phyloP scores from a whole-genome alignment of 2,329 filamentous ascomycete species.

The Rhexocercosporidium sp. region DNA sequence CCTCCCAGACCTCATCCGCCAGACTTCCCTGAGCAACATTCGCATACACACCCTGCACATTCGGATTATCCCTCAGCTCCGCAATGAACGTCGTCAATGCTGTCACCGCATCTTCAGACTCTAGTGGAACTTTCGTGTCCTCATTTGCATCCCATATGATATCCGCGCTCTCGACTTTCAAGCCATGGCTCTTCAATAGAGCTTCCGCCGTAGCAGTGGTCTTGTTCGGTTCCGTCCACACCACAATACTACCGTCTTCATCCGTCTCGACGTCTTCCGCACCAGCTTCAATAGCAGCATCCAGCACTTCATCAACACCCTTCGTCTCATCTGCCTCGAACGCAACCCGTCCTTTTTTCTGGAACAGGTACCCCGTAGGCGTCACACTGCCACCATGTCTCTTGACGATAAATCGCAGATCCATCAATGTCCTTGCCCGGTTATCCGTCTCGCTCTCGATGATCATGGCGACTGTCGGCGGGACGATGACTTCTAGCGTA shows the following conservation, averaged over 20 bases:
- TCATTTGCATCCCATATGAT: slow-evolving; percentile 86
- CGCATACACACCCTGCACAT: slow-evolving; percentile 79
- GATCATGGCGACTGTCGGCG: slow-evolving; percentile 76
- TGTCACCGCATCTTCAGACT: slow-evolving; percentile 59
- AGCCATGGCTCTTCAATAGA: slow-evolving; percentile 64
- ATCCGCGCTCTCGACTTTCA: slow-evolving; percentile 75
- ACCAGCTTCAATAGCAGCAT: slow-evolving; percentile 84
- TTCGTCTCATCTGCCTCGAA: slow-evolving; percentile 64
- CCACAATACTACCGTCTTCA: slow-evolving; percentile 70
- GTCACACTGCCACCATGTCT: slow-evolving; percentile 71
- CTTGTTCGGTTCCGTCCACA: slow-evolving; percentile 71
- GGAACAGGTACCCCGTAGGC: slow-evolving; percentile 83
- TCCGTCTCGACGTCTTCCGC: slow-evolving; percentile 74
- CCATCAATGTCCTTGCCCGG: slow-evolving; percentile 73
- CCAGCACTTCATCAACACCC: slow-evolving; percentile 71
- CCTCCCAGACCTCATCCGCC: slow-evolving; percentile 59
- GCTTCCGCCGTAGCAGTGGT: slow-evolving; percentile 68
- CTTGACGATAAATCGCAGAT: slow-evolving; percentile 75
- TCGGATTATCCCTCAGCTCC: slow-evolving; percentile 67
- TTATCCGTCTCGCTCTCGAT: slow-evolving; percentile 88
- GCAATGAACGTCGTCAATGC: slow-evolving; percentile 65
- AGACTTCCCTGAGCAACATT: slow-evolving; percentile 64
- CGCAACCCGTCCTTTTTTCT: slow-evolving; percentile 75
- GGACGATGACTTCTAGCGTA: slow-evolving; percentile 81
- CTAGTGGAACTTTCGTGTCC: slow-evolving; percentile 72